Evolutionary conservation across 495 filamentous ascomycete genomes (phyloP), one percentile per base, ranked within the genome.

Genomic region (Talaromyces ruber): DNA sequence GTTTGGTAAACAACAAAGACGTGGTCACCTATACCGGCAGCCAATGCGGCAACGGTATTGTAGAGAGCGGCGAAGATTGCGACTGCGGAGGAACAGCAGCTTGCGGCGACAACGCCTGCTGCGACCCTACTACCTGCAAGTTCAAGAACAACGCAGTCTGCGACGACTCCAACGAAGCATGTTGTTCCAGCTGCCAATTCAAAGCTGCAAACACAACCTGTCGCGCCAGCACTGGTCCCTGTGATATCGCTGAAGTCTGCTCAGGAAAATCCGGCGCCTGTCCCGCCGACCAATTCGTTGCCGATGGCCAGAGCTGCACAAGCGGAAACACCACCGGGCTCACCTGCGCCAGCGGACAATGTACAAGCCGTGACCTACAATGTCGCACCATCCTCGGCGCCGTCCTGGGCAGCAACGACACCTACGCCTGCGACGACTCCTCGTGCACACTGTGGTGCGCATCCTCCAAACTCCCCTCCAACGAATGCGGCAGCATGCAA

Each of bases 21-120:
- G 86, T 98, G 18, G 79, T 80, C n/a, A 93, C 89, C n/a, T 90
- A 95, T 69, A 89, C 86, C 1, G 89, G 88, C 65, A 87, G 87
- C 62, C 86, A 91, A 68, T 98, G 94, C 70, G 94, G 94, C 56
- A 98, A 98, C 72, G 94, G 94, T 52, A 98, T 98, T 64, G 95
- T 98, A 45, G 94, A 98, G 72, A 73, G 81, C 9, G 94, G 91
- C 64, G 94, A 98, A 73, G 89, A 98, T 16, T 98, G 94, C 73
- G 94, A 98, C 74, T 98, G 94, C 68, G 95, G 94, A 59, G 94
- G 93, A 47, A 71, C 71, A 6, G 74, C 76, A 30, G 82, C 82
- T 47, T 98, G 94, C 71, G 84, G 77, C 18, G 72, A 78, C 65
- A 91, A 98, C 72, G 61, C 66, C 26, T 98, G 94, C 79, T 98